Percentiles rank a stretch among this genome's conserved stretches.
Evolutionary conservation across 2,329 filamentous ascomycete genomes (phyloP).

Genomic region (Neospermospora avenae): DNA sequence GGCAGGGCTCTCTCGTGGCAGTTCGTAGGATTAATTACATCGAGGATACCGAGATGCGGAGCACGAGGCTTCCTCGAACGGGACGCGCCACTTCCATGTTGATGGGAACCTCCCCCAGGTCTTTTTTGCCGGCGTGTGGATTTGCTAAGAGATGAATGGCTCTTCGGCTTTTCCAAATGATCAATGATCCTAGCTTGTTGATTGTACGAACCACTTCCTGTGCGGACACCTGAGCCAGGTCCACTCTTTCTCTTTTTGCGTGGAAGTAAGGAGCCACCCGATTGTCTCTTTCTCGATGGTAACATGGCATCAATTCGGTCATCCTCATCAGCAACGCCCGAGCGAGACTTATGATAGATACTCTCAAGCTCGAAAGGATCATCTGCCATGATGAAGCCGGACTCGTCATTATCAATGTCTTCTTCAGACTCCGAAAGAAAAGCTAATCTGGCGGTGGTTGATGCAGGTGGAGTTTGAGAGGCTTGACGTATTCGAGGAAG

Average conservation of each 20-base stretch:
- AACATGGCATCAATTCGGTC: constrained; percentile 36
- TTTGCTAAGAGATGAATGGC: not conserved
- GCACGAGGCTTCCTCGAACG: constrained; percentile 26
- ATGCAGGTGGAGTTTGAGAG: not conserved
- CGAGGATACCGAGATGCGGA: constrained; percentile 58
- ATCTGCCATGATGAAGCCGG: constrained; percentile 17
- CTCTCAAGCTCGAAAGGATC: constrained; percentile 14
- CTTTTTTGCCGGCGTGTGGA: not conserved
- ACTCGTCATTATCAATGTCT: constrained; percentile 15
- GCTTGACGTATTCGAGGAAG: constrained; percentile 21
- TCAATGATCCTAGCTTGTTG: constrained; percentile 32
- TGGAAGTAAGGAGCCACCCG: constrained; percentile 5
- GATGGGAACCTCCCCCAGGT: not conserved
- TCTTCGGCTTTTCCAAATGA: constrained; percentile 19
- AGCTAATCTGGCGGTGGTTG: constrained; percentile 4
- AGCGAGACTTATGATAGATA: constrained; percentile 21
- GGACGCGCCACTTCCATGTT: not conserved
- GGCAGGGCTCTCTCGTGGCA: constrained; percentile 39
- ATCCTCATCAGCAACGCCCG: constrained; percentile 32
- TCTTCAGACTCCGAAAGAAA: constrained; percentile 31
- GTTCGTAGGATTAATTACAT: constrained; percentile 44
- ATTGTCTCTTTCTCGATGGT: constrained; percentile 28
- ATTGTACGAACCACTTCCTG: not conserved
- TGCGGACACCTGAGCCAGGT: constrained; percentile 10
- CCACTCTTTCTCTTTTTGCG: constrained; percentile 23